Evolutionary conservation across 768 basidiomycete genomes (phyloP), one percentile per base, ranked within the genome.

Genomic region (Calocybe cyanea): DNA sequence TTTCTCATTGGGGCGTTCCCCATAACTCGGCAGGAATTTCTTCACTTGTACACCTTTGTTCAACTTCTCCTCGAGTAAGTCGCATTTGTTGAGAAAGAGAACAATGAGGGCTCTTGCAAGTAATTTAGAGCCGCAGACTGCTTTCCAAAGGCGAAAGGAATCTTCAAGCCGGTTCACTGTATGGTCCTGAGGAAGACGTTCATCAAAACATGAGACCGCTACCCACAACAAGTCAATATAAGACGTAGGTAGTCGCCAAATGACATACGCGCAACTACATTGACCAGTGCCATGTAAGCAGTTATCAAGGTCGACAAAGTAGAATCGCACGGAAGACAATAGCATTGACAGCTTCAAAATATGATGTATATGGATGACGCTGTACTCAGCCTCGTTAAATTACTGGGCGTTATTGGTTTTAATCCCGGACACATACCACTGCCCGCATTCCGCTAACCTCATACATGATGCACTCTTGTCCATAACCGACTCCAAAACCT

Each of bases 1-100:
- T 0, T 71, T 61, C 30, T 86, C 82, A 51, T 89, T 89, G 7
- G 75, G 66, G 33, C 82, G 63, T 31, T 80, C 72, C 0, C 80
- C 85, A 51, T 77, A 87, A 10, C 79, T 78, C 1, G 81, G 73
- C 18, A 88, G 66, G 57, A 73, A 80, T 9, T 70, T 68, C 18
- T 66, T 73, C 13, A 87, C 73, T 55, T 61, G 57, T 11, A 75
- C 65, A 3, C 52, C 52, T n/a, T 15, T 28, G 20, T 63, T 61
- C 21, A 85, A 64, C 45, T 73, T 73, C 54, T 70, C 60, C 49
- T 76, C 66, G 2, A 88, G 64, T 3, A 87, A 59, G 49, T 89
- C 87, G 48, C 77, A 76, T 49, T 89, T 89, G 61, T 89, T 89
- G 45, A 87, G 64, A 62, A 89, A 89, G 18, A 87, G 70, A 37